A percentile compares a stretch with the other conserved stretches of the same genome.
phyloP scores from a whole-genome alignment of 2,329 filamentous ascomycete species.

The Mollisiaceae sp. region DNA sequence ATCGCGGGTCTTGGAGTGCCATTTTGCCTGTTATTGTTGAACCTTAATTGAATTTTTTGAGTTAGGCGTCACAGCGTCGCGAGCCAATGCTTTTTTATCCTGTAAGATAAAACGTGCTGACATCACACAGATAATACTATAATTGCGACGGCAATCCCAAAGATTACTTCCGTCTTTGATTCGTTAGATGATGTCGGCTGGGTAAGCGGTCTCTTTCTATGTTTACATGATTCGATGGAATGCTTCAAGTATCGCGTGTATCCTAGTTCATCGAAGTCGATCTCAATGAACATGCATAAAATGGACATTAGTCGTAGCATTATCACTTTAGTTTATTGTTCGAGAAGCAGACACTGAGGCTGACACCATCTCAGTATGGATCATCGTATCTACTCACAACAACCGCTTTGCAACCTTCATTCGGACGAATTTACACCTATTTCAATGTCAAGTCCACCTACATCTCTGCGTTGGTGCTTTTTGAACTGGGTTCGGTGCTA shows the following conservation, averaged over 20 bases:
- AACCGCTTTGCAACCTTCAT: slow-evolving; percentile 43
- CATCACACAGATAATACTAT: slow-evolving; percentile 44
- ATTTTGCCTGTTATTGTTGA: not conserved
- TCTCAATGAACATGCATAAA: not conserved
- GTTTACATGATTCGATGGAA: not conserved
- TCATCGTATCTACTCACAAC: slow-evolving; percentile 47
- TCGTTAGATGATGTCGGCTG: slow-evolving; percentile 48
- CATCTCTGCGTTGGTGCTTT: slow-evolving; percentile 41
- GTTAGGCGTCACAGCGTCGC: not conserved
- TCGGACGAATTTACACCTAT: slow-evolving; percentile 44
- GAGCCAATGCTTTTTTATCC: not conserved
- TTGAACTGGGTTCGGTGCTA: slow-evolving; percentile 45
- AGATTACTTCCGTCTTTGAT: slow-evolving; percentile 48
- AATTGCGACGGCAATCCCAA: slow-evolving; percentile 48
- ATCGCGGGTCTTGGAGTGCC: not conserved
- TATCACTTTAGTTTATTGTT: not conserved
- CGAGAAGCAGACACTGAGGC: not conserved
- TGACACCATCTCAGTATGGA: slow-evolving; percentile 34
- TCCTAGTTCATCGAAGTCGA: not conserved
- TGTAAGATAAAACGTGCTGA: slow-evolving; percentile 9
- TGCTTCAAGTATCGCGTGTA: not conserved
- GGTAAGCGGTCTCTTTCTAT: slow-evolving; percentile 34
- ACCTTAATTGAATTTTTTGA: not conserved
- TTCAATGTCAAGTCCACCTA: slow-evolving; percentile 44
- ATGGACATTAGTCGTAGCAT: too few species aligned